Evolutionary conservation across 495 filamentous ascomycete genomes (phyloP), one percentile per base, ranked within the genome.

Genomic region (Neurospora africana): DNA sequence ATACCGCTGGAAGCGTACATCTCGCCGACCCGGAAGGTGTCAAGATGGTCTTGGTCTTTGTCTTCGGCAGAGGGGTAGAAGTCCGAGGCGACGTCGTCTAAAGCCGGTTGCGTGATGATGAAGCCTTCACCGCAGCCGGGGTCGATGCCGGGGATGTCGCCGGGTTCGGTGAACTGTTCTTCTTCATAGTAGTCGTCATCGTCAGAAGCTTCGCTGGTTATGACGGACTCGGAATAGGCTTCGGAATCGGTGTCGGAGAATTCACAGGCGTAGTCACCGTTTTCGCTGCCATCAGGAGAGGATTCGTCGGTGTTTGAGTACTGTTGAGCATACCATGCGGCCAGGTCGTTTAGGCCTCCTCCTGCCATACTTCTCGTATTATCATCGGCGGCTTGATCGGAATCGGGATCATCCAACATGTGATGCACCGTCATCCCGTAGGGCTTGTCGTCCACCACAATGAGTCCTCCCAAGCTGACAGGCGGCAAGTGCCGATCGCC

Each of bases 341-440:
- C 72, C 0, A 81, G 73, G 47, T 79, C 79, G 1, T 72, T 70
- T 1, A 77, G 67, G 0, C 68, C 71, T 15, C 72, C 58, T 9
- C 77, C 68, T 4, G 76, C 78, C 76, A 78, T 79, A 72, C 76
- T 78, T 13, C 78, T 61, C 0, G 74, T 36, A 1, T 70, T 73
- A 3, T 74, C 74, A 47, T 79, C 78, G 35, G 73, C 74, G 4
- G 23, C 76, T 79, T 72, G 86, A 76, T 88, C 87, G 19, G 90
- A 87, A 36, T 90, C 91, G 5, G 91, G 91, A 19, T 91, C 88
- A 75, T 98, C 95, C 2, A 98, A 86, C 89, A 98, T 92, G 78
- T 98, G 95, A 75, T 98, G 95, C 4, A 98, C 95, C 21, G 91
- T 97, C 90, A 98, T 93, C 9, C 94, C 95, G 77, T 92, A 95